Percentiles rank a stretch among this genome's conserved stretches.
These are phyloP conservation scores for Parastagonospora nodorum DNA, from an alignment of 2,329 filamentous ascomycete genomes.

Conservation along the genomic window DNA sequence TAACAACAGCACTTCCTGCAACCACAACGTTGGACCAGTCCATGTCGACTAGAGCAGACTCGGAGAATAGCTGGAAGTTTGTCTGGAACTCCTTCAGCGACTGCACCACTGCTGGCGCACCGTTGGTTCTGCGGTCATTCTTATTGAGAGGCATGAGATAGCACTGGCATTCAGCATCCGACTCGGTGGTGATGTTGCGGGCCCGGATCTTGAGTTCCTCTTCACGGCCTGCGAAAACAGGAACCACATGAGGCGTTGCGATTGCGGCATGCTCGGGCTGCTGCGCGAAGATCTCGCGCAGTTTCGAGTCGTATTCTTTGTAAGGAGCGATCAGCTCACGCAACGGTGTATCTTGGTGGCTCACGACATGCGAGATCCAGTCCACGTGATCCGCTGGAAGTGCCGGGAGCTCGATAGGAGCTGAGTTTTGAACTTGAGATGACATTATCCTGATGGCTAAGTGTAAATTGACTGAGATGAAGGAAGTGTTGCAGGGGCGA, in stretches of 20 bases:
- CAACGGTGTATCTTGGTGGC: constrained; percentile 60
- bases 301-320: constrained; percentile 68
- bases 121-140: constrained; percentile 65
- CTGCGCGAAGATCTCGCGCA: constrained; percentile 72
- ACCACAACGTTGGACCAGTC: constrained; percentile 84
- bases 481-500: neutral
- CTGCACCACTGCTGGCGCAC: constrained; percentile 69
- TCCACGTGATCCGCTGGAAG: constrained; percentile 48
- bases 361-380: constrained; percentile 60
- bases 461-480: constrained; percentile 1
- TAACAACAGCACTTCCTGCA: constrained; percentile 80
- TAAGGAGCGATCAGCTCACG: constrained; percentile 67
- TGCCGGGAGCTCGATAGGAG: constrained; percentile 37
- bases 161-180: constrained; percentile 62
- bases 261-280: constrained; percentile 65
- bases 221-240: constrained; percentile 64
- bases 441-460: constrained; percentile 22
- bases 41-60: constrained; percentile 74
- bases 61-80: constrained; percentile 83
- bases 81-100: constrained; percentile 72
- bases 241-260: constrained; percentile 66
- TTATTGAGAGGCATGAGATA: constrained; percentile 73
- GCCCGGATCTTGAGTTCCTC: constrained; percentile 65
- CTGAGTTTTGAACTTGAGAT: neutral
- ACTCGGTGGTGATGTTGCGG: constrained; percentile 63